Evolutionary conservation across 1,284 basidiomycete genomes (phyloP).

Genomic region (Rhodotorula sp.): DNA sequence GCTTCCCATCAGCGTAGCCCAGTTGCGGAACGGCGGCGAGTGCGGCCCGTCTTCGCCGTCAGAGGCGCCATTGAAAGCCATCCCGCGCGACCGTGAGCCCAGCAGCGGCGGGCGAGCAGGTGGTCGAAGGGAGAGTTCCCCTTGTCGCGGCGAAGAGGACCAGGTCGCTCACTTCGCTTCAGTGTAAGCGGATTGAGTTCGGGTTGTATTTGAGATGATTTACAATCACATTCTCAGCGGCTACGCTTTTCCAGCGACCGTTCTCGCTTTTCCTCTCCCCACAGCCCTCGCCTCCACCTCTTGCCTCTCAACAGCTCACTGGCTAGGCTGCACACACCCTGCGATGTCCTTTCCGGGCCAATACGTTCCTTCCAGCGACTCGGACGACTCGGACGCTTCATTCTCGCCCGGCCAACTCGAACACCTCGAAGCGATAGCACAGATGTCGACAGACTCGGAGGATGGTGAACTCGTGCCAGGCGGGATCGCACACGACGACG

Average conservation of each 20-base stretch:
- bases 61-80: not conserved
- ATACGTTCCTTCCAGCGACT: not conserved
- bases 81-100: too few species aligned
- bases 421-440: constrained; percentile 34
- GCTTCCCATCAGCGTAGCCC: not conserved
- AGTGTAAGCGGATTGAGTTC: too few species aligned
- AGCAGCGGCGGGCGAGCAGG: too few species aligned
- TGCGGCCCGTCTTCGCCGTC: not conserved
- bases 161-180: too few species aligned
- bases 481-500: not conserved
- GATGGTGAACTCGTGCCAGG: constrained; percentile 15
- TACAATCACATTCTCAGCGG: too few species aligned
- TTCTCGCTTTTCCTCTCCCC: not conserved
- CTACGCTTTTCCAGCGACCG: too few species aligned
- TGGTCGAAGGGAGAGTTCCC: too few species aligned
- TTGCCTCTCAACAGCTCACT: not conserved
- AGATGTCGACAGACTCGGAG: constrained; percentile 31
- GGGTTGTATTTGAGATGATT: too few species aligned
- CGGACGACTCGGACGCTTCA: constrained; percentile 7
- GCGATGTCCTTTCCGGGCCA: constrained; percentile 9
- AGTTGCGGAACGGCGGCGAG: not conserved
- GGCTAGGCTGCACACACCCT: not conserved
- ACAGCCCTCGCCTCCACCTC: not conserved
- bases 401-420: not conserved
- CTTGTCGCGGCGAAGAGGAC: too few species aligned